Evolutionary conservation across 1,284 basidiomycete genomes (phyloP).

Genomic region (Ustilago curta): DNA sequence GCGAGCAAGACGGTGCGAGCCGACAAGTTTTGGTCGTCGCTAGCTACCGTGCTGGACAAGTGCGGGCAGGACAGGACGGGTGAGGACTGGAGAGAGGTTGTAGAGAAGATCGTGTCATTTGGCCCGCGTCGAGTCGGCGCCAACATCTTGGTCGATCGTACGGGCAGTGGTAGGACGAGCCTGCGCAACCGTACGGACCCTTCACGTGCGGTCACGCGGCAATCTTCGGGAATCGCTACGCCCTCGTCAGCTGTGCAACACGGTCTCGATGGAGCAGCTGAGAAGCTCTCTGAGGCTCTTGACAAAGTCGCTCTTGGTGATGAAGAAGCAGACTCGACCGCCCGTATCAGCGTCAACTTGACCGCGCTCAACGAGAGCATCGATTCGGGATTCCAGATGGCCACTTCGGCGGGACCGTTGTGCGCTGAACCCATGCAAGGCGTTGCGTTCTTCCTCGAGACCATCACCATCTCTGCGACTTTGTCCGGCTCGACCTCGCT

Average conservation of each 20-base stretch:
- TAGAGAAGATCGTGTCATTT: conserved; percentile 86
- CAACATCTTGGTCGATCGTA: conserved; percentile 82
- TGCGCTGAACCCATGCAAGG: conserved; percentile 96
- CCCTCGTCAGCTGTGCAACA: neutral
- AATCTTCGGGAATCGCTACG: conserved; percentile 37
- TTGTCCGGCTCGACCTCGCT: conserved; percentile 74
- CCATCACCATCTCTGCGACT: conserved; percentile 69
- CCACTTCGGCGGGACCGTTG: conserved; percentile 90
- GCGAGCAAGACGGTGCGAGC: conserved; percentile 54
- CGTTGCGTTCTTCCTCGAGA: conserved; percentile 89
- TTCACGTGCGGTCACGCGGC: conserved; percentile 17
- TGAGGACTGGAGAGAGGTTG: conserved; percentile 82
- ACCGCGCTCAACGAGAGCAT: conserved; percentile 71
- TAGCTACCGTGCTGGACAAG: conserved; percentile 75
- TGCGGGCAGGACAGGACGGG: conserved; percentile 74
- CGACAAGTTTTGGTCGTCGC: conserved; percentile 82
- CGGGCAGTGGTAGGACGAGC: conserved; percentile 46
- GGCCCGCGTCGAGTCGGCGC: conserved; percentile 89
- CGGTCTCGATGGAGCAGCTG: conserved; percentile 3
- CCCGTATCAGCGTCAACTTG: conserved; percentile 11
- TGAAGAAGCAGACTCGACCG: conserved; percentile 1
- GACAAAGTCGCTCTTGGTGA: conserved; percentile 27
- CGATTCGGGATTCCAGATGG: conserved; percentile 94
- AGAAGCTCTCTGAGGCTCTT: conserved; percentile 35
- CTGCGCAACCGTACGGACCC: conserved; percentile 44